Base-by-base conservation (phyloP, 2,329 filamentous ascomycete genomes). In the Fusarium nodosum region DNA sequence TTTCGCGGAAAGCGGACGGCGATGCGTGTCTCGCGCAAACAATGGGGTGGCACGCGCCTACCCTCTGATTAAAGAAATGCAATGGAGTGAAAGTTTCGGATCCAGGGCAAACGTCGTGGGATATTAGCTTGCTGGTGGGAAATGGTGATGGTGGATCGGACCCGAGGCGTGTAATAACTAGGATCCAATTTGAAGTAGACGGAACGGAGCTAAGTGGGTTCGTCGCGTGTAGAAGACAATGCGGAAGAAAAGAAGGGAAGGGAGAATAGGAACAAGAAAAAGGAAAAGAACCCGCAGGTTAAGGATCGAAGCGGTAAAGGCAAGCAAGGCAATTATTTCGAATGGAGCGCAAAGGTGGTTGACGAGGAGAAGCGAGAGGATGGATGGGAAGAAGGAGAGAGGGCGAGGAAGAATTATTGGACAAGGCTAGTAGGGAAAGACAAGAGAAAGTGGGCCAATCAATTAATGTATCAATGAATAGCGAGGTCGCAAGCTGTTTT, bases 131-230 rank as follows among this genome's bases (percentile, higher is more conserved):
- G 42, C 42, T 52, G 61, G 60, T 59, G 53, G 60, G 60, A 64
- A 64, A 36, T 65, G 60, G 60, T 64, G 61, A 64, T 65, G 60
- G 61, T 64, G 61, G 61, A 64, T 64, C 61, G n/a, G 18, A 28
- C 8, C 24, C 18, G 61, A 41, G 53, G 53, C 34, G 48, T 64
- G 54, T 47, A 52, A 18, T 51, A 18, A 38, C 61, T 65, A 64
- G 60, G 61, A 60, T 60, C 28, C 28, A 51, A 39, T 30, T 36
- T 58, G 45, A 39, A 50, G 34, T 39, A 39, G 36, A 26, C 20
- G 26, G 20, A 38, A 30, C n/a, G 24, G 48, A 63, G 50, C 61
- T 39, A 52, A 64, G 61, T 64, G 61, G 61, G 30, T 36, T 64
- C 46, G 41, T 55, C 28, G 54, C 59, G 50, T 42, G 51, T 46